Conservation (phyloP, 331 rosid genomes). For the Rhamnella rubrinervis region DNA sequence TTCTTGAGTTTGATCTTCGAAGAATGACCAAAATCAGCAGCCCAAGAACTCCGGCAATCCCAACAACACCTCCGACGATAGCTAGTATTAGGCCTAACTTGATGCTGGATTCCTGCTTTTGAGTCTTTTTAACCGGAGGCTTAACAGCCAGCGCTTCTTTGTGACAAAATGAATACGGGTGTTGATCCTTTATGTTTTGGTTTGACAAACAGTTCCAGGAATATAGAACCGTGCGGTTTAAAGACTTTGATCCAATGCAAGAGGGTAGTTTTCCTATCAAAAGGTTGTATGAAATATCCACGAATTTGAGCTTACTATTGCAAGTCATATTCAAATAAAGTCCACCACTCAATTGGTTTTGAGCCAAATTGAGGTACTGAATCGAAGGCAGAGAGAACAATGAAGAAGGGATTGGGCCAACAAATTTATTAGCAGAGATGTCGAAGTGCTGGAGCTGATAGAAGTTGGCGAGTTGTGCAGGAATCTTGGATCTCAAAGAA, state of each 20-base stretch:
- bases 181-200: constrained; percentile 42
- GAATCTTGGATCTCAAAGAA: constrained; percentile 61
- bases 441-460: constrained; percentile 57
- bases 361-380: constrained; percentile 54
- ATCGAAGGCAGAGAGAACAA: constrained; percentile 72
- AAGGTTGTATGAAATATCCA: constrained; percentile 74
- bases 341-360: constrained; percentile 60
- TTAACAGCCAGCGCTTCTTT: constrained; percentile 60
- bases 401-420: constrained; percentile 61
- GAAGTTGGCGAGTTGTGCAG: constrained; percentile 33
- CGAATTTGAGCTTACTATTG: constrained; percentile 40
- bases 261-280: constrained; percentile 70
- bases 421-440: constrained; percentile 53
- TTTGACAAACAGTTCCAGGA: constrained; percentile 71
- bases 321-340: constrained; percentile 51
- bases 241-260: constrained; percentile 55
- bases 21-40: constrained; percentile 42
- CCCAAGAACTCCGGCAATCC: constrained; percentile 38
- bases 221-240: constrained; percentile 44
- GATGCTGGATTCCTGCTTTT: constrained; percentile 28
- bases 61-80: constrained; percentile 55
- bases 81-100: constrained; percentile 50
- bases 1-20: constrained; percentile 33
- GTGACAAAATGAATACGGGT: constrained; percentile 48
- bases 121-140: constrained; percentile 37